Evolutionary conservation across 768 basidiomycete species (phyloP).

Genomic region (Podaxis sp.): DNA sequence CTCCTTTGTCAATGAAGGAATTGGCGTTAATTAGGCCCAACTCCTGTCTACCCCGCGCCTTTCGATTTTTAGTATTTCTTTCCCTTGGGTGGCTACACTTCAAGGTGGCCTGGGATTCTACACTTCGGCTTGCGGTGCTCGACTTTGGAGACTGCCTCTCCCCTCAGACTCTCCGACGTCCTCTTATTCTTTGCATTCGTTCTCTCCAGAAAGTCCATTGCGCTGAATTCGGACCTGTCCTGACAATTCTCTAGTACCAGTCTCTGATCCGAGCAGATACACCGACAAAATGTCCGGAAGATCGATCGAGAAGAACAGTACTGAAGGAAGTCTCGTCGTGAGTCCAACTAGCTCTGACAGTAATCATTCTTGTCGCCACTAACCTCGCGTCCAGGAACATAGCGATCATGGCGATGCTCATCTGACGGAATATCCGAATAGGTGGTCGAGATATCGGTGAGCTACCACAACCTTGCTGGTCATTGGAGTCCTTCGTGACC

Average conservation of each 20-base stretch:
- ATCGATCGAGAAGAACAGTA: conserved; percentile 7
- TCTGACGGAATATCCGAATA: conserved; percentile 44
- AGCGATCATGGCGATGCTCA: conserved; percentile 25
- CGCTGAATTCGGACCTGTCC: background rate
- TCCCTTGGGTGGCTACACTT: background rate
- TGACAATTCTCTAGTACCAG: background rate
- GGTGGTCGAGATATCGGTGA: conserved; percentile 58
- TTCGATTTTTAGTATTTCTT: background rate
- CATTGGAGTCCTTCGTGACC: background rate
- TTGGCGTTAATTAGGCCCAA: background rate
- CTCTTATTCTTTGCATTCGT: background rate
- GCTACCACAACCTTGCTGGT: conserved; percentile 13
- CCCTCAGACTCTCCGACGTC: background rate
- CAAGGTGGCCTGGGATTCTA: background rate
- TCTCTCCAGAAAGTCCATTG: background rate
- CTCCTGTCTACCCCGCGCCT: background rate
- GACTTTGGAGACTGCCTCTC: background rate
- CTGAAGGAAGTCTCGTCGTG: background rate
- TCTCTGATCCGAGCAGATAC: background rate
- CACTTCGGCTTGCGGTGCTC: background rate
- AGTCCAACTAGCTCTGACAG: background rate
- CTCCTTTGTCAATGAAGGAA: conserved; percentile 1
- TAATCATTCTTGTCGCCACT: background rate
- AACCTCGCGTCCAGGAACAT: conserved; percentile 14
- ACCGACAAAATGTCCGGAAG: conserved; percentile 8